Conservation (phyloP, 2,329 filamentous ascomycete species). For the Scleromitrula shiraiana region DNA sequence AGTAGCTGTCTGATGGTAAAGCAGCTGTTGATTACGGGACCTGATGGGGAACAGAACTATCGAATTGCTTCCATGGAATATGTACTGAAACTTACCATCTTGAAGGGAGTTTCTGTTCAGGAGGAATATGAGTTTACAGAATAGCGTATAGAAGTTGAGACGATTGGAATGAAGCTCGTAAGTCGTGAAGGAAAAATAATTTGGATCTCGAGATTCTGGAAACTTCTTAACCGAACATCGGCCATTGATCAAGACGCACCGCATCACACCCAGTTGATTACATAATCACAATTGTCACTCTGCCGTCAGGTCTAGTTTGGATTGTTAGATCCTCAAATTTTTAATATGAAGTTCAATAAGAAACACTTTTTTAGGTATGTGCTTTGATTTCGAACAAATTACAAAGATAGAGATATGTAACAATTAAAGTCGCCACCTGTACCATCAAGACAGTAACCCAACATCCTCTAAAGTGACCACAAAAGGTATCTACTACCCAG, state of each 20-base stretch:
- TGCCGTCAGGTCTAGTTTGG: too few relatives aligned
- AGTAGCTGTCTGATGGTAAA: too few relatives aligned
- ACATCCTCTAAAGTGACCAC: conserved; percentile 1
- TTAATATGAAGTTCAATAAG: too few relatives aligned
- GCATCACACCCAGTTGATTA: background rate
- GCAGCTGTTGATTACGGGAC: too few relatives aligned
- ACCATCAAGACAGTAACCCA: background rate
- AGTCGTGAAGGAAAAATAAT: conserved; percentile 10
- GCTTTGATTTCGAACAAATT: background rate
- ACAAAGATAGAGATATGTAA: background rate
- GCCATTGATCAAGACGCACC: conserved; percentile 9
- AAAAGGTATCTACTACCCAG: conserved; percentile 7
- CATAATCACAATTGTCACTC: background rate
- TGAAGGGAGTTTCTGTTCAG: background rate
- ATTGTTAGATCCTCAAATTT: too few relatives aligned
- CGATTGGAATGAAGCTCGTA: conserved; percentile 6
- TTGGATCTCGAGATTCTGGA: conserved; percentile 7
- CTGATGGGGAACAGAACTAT: background rate
- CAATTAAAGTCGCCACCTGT: conserved; percentile 1
- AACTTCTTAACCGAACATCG: conserved; percentile 10
- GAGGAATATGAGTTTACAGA: too few relatives aligned
- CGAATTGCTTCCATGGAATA: background rate
- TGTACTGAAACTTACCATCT: background rate
- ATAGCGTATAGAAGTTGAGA: too few relatives aligned
- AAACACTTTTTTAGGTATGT: too few relatives aligned